A percentile compares a stretch with the other conserved stretches of the same genome.
These are phyloP conservation scores for Neonectria ditissima DNA, from an alignment of 2,329 filamentous ascomycete species.

Conservation along the genomic window DNA sequence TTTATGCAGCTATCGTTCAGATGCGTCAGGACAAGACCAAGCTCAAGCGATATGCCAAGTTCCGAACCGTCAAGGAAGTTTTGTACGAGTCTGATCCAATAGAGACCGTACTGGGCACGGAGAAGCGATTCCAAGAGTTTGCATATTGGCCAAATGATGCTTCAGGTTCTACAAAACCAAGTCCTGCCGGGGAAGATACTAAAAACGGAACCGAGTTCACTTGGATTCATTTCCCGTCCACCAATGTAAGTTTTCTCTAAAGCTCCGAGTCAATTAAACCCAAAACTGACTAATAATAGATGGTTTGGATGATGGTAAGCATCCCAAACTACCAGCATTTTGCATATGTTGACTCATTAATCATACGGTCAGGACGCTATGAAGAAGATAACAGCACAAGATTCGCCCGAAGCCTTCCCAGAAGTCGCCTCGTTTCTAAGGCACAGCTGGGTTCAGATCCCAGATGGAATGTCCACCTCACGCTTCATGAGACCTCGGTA, in stretches of 20 bases:
- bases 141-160: background rate
- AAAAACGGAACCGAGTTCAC: background rate
- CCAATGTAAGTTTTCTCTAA: conserved; percentile 10
- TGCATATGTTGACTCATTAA: background rate
- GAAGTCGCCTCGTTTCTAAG: conserved; percentile 11
- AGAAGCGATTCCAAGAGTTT: accelerated
- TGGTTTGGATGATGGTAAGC: conserved; percentile 28
- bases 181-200: background rate
- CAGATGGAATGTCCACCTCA: background rate
- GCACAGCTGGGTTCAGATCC: conserved; percentile 18
- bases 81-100: no score
- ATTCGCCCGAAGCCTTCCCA: background rate
- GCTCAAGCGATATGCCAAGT: no score
- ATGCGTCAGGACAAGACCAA: no score
- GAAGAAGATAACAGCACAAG: no score
- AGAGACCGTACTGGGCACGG: background rate
- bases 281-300: background rate
- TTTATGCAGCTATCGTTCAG: no score
- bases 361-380: no score
- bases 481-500: conserved; percentile 20
- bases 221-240: conserved; percentile 25
- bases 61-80: no score
- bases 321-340: no score
- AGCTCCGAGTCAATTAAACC: background rate
- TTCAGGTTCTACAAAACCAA: no score